phyloP scores from a whole-genome alignment of 2,329 filamentous ascomycete species.

The Paraconiothyrium sp. region DNA sequence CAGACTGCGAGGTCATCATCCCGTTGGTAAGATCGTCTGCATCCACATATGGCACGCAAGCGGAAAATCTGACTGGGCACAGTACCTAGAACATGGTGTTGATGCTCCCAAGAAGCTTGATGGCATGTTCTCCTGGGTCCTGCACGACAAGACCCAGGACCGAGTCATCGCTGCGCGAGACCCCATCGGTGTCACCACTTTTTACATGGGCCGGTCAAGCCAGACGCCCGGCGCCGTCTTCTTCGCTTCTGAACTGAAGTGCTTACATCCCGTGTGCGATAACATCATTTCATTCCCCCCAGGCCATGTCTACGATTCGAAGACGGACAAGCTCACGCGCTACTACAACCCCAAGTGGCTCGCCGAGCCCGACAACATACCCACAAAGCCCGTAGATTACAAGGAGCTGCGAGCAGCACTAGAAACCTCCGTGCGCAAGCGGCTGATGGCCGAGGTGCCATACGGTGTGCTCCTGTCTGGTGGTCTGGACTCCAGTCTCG shows the following conservation, averaged over 20 bases:
- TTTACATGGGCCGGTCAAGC: conserved; percentile 92
- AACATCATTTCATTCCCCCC: conserved; percentile 94
- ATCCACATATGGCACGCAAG: background rate
- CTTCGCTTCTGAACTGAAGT: conserved; percentile 98
- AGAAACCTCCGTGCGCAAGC: conserved; percentile 92
- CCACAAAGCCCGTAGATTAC: conserved; percentile 82
- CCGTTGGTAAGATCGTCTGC: conserved; percentile 74
- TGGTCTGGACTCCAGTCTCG: conserved; percentile 93
- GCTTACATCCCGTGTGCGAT: conserved; percentile 90
- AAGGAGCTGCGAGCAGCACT: conserved; percentile 82
- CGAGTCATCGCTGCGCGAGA: conserved; percentile 93
- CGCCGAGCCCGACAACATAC: conserved; percentile 82
- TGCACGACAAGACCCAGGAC: conserved; percentile 95
- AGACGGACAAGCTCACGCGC: conserved; percentile 81
- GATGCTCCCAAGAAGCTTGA: conserved; percentile 94
- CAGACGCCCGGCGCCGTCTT: conserved; percentile 84
- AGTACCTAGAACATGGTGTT: conserved; percentile 93
- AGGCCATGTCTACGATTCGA: conserved; percentile 94
- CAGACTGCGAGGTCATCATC: conserved; percentile 98
- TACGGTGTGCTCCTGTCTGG: conserved; percentile 96
- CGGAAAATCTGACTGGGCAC: conserved; percentile 29
- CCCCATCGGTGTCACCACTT: conserved; percentile 95
- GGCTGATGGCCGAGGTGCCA: conserved; percentile 97
- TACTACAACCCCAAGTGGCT: conserved; percentile 92
- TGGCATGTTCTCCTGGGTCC: conserved; percentile 99